Conservation (phyloP, 2,329 filamentous ascomycete species). For the Colletotrichum musae region DNA sequence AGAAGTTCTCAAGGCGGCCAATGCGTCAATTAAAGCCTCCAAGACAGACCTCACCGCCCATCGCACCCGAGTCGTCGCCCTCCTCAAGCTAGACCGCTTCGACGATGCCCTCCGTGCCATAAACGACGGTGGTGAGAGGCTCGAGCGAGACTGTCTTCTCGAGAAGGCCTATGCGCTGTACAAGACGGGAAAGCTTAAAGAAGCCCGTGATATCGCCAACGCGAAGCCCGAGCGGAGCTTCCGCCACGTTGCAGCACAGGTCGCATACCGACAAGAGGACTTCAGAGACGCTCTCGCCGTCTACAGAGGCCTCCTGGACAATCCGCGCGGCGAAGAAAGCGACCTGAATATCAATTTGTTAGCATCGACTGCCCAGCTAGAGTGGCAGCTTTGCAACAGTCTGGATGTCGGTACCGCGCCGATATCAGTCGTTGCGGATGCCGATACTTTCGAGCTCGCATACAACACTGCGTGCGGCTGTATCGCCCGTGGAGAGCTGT, state of each 20-base stretch:
- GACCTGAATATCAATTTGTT: conserved; percentile 84
- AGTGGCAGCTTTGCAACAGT: conserved; percentile 74
- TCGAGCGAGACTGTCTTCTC: conserved; percentile 73
- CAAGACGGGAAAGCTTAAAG: conserved; percentile 79
- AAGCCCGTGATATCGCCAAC: conserved; percentile 64
- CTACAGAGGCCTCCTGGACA: conserved; percentile 73
- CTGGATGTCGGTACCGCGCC: conserved; percentile 33
- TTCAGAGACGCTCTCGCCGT: conserved; percentile 76
- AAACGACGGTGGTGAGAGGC: conserved; percentile 71
- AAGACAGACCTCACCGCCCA: conserved; percentile 73
- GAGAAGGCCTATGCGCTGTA: conserved; percentile 89
- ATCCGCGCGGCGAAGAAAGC: conserved; percentile 70
- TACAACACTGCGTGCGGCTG: conserved; percentile 85
- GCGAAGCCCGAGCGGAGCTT: conserved; percentile 53
- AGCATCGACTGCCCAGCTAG: conserved; percentile 79
- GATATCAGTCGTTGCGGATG: conserved; percentile 70
- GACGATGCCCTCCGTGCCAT: conserved; percentile 81
- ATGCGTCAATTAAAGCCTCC: conserved; percentile 73
- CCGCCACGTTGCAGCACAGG: conserved; percentile 73
- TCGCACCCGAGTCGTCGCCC: conserved; percentile 79
- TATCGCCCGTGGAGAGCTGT: conserved; percentile 78
- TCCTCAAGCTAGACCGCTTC: conserved; percentile 87
- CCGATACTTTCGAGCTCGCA: conserved; percentile 84
- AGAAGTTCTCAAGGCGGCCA: conserved; percentile 77
- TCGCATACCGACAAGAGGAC: conserved; percentile 81